Conservation (phyloP, 305 asterid species). For the Ilex paraguariensis region DNA sequence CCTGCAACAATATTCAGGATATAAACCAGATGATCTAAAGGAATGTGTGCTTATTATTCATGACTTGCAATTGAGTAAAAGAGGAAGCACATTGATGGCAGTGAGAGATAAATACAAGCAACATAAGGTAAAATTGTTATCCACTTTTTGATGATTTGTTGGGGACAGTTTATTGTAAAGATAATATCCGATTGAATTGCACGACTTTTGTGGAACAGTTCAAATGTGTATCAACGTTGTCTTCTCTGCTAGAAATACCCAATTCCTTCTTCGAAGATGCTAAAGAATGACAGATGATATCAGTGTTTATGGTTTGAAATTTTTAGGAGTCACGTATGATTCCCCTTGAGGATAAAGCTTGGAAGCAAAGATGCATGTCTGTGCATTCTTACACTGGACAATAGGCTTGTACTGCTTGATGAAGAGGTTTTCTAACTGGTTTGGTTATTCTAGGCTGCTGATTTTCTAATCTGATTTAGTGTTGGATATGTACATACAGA, state of each 20-base stretch:
- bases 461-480: not conserved
- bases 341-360: not conserved
- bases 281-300: conserved; percentile 3
- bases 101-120: conserved; percentile 68
- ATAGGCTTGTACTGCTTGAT: not conserved
- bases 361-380: not conserved
- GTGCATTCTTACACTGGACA: not conserved
- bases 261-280: conserved; percentile 39
- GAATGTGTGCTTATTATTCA: conserved; percentile 59
- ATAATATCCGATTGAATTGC: not conserved
- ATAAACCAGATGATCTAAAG: conserved; percentile 48
- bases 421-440: no score
- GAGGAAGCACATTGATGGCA: conserved; percentile 42
- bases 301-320: not conserved
- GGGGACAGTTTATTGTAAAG: not conserved
- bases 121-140: conserved; percentile 42
- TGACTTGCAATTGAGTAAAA: conserved; percentile 56
- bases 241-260: conserved; percentile 41
- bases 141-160: not conserved
- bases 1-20: conserved; percentile 42
- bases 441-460: not conserved
- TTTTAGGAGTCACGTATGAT: not conserved
- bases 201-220: conserved; percentile 38
- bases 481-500: not conserved
- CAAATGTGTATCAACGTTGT: conserved; percentile 45